Conservation (phyloP, 306 rosid species). For the Dalbergia cultrata region DNA sequence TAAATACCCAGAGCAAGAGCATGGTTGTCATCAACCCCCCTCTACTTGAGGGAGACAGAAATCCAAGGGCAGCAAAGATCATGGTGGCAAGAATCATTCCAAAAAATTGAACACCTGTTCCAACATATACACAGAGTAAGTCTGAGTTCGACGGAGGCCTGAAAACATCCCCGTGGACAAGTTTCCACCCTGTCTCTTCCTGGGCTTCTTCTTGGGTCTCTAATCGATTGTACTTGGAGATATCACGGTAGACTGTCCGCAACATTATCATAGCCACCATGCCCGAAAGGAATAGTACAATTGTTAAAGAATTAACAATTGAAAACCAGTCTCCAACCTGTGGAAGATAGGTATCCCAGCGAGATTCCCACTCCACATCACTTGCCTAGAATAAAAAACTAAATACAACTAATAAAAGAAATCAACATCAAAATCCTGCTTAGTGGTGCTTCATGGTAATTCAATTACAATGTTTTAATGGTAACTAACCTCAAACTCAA, state of each 20-base stretch:
- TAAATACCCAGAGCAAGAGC: slow-evolving; percentile 41
- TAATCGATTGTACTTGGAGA: slow-evolving; percentile 39
- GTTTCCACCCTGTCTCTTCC: slow-evolving; percentile 45
- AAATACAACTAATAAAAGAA: neutral
- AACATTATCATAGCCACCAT: slow-evolving; percentile 49
- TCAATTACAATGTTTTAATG: neutral
- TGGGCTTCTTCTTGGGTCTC: slow-evolving; percentile 43
- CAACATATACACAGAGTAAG: slow-evolving; percentile 39
- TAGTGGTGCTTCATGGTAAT: neutral
- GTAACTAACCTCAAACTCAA: slow-evolving; percentile 45
- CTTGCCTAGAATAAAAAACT: slow-evolving; percentile 29
- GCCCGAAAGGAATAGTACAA: slow-evolving; percentile 41
- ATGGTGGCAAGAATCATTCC: slow-evolving; percentile 43
- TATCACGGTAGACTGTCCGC: slow-evolving; percentile 46
- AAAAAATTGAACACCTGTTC: slow-evolving; percentile 47
- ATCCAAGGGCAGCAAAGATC: slow-evolving; percentile 45
- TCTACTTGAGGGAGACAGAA: slow-evolving; percentile 43
- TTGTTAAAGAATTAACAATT: slow-evolving; percentile 34
- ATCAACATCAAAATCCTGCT: slow-evolving; percentile 3
- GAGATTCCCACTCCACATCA: slow-evolving; percentile 46
- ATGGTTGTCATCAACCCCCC: slow-evolving; percentile 38
- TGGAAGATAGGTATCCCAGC: slow-evolving; percentile 43
- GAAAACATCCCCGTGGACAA: slow-evolving; percentile 47
- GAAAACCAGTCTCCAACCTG: slow-evolving; percentile 44
- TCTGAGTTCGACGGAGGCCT: slow-evolving; percentile 45